Evolutionary conservation across 2,329 filamentous ascomycete genomes (phyloP), one percentile per base, ranked within the genome.

Genomic region (Cladophialophora psammophila): DNA sequence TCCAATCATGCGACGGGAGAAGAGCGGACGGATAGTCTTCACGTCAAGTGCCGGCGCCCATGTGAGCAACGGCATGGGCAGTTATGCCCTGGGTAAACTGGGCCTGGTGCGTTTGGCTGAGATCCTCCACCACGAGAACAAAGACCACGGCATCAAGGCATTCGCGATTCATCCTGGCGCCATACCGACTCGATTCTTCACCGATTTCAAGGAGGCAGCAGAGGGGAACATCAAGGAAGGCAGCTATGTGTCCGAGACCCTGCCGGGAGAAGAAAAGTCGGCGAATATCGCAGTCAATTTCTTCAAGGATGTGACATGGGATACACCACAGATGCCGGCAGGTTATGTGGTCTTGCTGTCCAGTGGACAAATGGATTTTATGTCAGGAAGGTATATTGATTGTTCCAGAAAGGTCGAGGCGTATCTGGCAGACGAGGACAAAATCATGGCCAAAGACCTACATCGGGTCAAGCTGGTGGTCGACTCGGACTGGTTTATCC

Each of bases 111-210:
- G 70, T 15, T 48, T 72, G 40, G 56, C 57, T 5, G 70, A 72
- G 55, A 69, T 65, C n/a, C 32, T 72, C 15, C 70, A 72, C 54
- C 50, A 62, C 26, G 70, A 72, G 57, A 72, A 72, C 61, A 67
- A 71, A 32, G 70, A 71, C 26, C 18, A 26, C 31, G 61, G 58
- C 7, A 69, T 72, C 62, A 70, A 64, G 50, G 58, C 66, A 5
- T 72, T 72, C 45, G 66, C 70, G 35, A 69, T 71, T 38, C 68
- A 72, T 32, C 70, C 70, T 1, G 70, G 70, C 9, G 68, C 66
- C 35, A 67, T 72, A 15, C 53, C 45, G 13, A 72, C 70, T n/a
- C 66, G 70, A 42, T 72, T 72, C 63, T 71, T 61, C 48, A 63
- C 55, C 50, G 70, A 72, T 40, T 72, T 72, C 57, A 65, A 70